Evolutionary conservation across 148 eudicot species (phyloP).

Genomic region (Silene latifolia): DNA sequence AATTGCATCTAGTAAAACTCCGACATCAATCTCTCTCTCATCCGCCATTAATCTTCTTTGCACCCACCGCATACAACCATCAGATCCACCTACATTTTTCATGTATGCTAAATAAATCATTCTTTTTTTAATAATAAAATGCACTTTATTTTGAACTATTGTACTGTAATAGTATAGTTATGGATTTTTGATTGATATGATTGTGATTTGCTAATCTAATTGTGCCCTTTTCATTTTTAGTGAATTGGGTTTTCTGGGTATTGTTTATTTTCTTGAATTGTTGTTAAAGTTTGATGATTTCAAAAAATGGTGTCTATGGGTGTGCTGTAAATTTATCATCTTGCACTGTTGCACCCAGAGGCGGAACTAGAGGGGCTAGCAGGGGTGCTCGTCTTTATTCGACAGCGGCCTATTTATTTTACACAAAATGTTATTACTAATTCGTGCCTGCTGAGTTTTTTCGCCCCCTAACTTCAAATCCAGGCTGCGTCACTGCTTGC

Average conservation of each 20-base stretch:
- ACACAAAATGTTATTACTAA: too few relatives aligned
- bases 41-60: neutral
- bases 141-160: neutral
- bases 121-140: neutral
- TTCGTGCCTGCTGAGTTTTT: too few relatives aligned
- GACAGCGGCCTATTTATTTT: too few relatives aligned
- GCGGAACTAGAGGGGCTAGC: too few relatives aligned
- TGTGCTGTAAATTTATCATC: neutral
- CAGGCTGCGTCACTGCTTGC: too few relatives aligned
- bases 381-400: too few relatives aligned
- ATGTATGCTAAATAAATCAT: neutral
- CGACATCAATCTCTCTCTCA: neutral
- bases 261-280: conserved; percentile 18
- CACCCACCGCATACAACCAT: neutral
- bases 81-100: neutral
- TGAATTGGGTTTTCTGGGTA: conserved; percentile 27
- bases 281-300: neutral
- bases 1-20: neutral
- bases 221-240: conserved; percentile 1
- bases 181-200: neutral
- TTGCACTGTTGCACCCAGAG: too few relatives aligned
- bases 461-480: too few relatives aligned
- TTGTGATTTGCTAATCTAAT: neutral
- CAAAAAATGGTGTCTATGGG: conserved; percentile 4
- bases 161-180: neutral